Evolutionary conservation across 2,329 filamentous ascomycete genomes (phyloP).

Genomic region (Trichophyton schoenleinii): DNA sequence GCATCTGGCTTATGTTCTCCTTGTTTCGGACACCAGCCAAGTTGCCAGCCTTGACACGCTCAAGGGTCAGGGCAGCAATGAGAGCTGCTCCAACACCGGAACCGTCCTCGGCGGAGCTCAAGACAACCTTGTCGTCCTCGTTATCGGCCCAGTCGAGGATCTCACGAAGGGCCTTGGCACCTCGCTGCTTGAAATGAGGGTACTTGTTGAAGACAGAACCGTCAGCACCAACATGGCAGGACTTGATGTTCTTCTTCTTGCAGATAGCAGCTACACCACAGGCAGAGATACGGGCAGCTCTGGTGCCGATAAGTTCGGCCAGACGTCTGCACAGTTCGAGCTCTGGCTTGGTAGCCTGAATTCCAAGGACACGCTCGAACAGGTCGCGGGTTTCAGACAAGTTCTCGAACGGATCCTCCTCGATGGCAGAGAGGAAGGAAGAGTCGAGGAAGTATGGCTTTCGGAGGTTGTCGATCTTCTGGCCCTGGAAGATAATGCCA

Average conservation of each 20-base stretch:
- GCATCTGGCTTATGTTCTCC: slow-evolving; percentile 21
- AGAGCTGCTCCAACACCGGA: slow-evolving; percentile 93
- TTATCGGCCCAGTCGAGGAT: slow-evolving; percentile 87
- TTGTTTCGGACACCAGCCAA: slow-evolving; percentile 44
- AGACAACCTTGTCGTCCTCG: slow-evolving; percentile 75
- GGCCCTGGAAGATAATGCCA: slow-evolving; percentile 64
- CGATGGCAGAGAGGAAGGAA: slow-evolving; percentile 83
- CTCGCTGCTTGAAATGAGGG: slow-evolving; percentile 90
- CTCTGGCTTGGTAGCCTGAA: slow-evolving; percentile 61
- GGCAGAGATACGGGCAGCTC: slow-evolving; percentile 80
- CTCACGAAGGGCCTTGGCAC: slow-evolving; percentile 78
- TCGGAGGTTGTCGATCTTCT: slow-evolving; percentile 67
- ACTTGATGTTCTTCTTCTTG: slow-evolving; percentile 83
- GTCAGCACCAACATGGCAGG: slow-evolving; percentile 90
- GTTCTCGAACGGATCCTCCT: slow-evolving; percentile 95
- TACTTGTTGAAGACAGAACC: slow-evolving; percentile 99
- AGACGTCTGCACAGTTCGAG: slow-evolving; percentile 80
- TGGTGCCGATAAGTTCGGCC: slow-evolving; percentile 87
- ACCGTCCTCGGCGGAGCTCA: slow-evolving; percentile 85
- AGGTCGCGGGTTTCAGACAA: slow-evolving; percentile 75
- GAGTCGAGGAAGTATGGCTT: slow-evolving; percentile 84
- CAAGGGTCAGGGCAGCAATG: slow-evolving; percentile 63
- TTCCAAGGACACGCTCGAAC: slow-evolving; percentile 61
- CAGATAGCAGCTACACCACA: slow-evolving; percentile 94
- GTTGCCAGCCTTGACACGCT: slow-evolving; percentile 49